Evolutionary conservation across 768 basidiomycete genomes (phyloP), one percentile per base, ranked within the genome.

Genomic region (Exidia glandulosa): DNA sequence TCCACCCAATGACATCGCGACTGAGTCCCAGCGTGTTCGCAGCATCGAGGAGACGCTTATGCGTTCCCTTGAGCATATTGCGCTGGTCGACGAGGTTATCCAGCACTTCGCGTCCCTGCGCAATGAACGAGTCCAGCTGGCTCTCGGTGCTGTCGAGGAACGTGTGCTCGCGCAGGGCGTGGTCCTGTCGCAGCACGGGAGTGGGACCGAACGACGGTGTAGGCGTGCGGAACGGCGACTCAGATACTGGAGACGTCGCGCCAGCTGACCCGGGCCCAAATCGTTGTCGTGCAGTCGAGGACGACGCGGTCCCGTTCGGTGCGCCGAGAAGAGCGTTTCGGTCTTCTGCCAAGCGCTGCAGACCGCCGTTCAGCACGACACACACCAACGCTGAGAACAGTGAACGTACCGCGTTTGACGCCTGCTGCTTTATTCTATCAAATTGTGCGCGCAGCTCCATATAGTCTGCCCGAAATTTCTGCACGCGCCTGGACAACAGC

Each of bases 1-100:
- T 94, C 92, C 94, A 99, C 6, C 90, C 86, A 71, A 99, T 97
- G 33, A 95, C 94, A 69, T 95, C 82, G 62, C 94, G 80, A 71
- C 94, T 94, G 69, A 98, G 74, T 0, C 96, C 96, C 61, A 99
- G 73, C 29, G 93, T 96, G 72, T 96, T 97, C 54, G 94, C 96
- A 47, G 92, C 87, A 69, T 90, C 87, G 60, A 96, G 73, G 56
- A 99, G 72, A 59, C 90, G 79, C 65, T 84, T 80, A 69, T 91
- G 88, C 0, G 96, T 97, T n/a, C 92, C 94, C 72, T 97, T 98
- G 61, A 99, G 76, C 71, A 98, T 84, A 68, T 88, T 88, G 61
- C 92, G 77, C 73, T 99, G 96, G 69, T 94, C 94, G 50, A 90
- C 84, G 36, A 99, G 74, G 69, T 94, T 95, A 63, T 95, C 91